Evolutionary conservation across 345 rosid species (phyloP), one percentile per base, ranked within the genome.

Genomic region (Syzygium jambos): DNA sequence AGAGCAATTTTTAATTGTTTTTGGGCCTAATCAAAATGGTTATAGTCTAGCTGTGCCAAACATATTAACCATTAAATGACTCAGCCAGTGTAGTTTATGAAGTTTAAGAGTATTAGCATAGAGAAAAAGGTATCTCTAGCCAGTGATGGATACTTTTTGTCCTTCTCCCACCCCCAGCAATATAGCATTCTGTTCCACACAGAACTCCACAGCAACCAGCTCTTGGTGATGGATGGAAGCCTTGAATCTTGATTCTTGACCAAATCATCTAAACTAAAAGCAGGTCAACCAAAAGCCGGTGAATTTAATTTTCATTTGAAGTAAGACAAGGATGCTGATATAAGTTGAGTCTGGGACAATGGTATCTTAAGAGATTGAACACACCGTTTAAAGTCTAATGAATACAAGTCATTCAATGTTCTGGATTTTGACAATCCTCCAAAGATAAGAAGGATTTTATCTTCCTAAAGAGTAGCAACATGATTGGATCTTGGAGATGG

Each of bases 101-200:
- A 55, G 23, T 55, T 55, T 55, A 55, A 19, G 17, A 30, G 83
- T 43, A 30, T 12, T n/a, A 29, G 11, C 51, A 25, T 55, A 52
- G 21, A 84, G 34, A 54, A 16, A 16, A 41, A 46, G 52, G 52
- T 80, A 51, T 23, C 61, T 86, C 87, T 88, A 49, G 89, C 88
- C 88, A 85, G 43, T 5, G 43, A 78, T 82, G 89, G 95, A 82
- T 95, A 97, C 98, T 87, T 90, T 96, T 96, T 90, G 96, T 98
- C 91, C 96, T 93, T 95, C 95, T 96, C 92, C 99, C 99, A 61
- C 99, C 99, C 84, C 99, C 99, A 19, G 95, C 93, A 91, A 98
- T 98, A 91, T 95, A 95, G 98, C 99, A 96, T 90, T 93, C 95
- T 78, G 97, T 94, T 90, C 99, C 98, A 85, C 95, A 95, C 34